Evolutionary conservation across 106 monocot species (phyloP), one percentile per base, ranked within the genome.

Genomic region (Hemerocallis citrina): DNA sequence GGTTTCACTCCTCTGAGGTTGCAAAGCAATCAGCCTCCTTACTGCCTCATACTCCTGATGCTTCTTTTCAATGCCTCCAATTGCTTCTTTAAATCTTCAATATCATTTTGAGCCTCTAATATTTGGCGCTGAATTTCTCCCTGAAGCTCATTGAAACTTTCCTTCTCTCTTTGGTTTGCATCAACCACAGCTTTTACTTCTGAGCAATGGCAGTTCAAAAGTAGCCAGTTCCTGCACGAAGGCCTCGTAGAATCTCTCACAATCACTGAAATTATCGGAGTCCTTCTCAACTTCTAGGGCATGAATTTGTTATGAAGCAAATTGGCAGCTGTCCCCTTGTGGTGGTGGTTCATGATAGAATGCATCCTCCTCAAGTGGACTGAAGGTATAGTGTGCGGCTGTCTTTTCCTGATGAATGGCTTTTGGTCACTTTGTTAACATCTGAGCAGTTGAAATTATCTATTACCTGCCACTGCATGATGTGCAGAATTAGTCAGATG

Each of bases 11-110:
- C 96, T 79, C 17, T 91, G 87, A 32, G 91, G 96, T 72, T 91
- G 91, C 69, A 66, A 57, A 10, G 91, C 86, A 67, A 91, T 85
- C 76, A 91, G 40, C 34, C 66, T 86, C 57, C 96, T 72, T 7
- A 98, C 79, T 4, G 91, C 81, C 72, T 98, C 91, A 37, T 91
- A 98, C 70, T 98, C 96, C 76, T 88, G 88, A 69, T 92, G 84
- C 69, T 81, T 83, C 77, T 88, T 84, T 75, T 98, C 91, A 24
- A 98, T 75, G 69, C 65, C 76, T 88, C 79, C 25, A 88, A 67
- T 33, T 79, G 83, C 54, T 80, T 79, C 74, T 88, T 83, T 32
- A 88, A 61, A 17, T 79, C 76, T 45, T 88, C 88, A 6, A 88
- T 88, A 68, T 88, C 80, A 22, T 52, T 39, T 55, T 77, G 75